A percentile compares a stretch with the other conserved stretches of the same genome.
These are phyloP conservation scores for Orbilia quercus DNA, from an alignment of 2,329 filamentous ascomycete genomes.

Conservation along the genomic window DNA sequence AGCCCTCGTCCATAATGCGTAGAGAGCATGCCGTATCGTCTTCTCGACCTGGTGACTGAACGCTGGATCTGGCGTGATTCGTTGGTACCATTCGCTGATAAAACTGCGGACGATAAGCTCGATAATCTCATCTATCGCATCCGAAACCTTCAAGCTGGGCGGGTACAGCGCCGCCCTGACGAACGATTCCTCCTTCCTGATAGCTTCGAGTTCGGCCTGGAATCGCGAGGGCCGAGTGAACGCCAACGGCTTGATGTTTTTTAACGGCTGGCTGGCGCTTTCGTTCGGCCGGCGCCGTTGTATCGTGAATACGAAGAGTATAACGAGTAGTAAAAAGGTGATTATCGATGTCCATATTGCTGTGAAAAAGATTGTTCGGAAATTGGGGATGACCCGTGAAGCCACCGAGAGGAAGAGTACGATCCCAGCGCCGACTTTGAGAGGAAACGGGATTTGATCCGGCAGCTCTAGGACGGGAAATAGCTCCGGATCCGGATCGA, in stretches of 20 bases:
- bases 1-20: conserved; percentile 77
- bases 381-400: conserved; percentile 51
- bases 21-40: conserved; percentile 77
- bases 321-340: conserved; percentile 28
- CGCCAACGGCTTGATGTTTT: conserved; percentile 58
- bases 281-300: conserved; percentile 42
- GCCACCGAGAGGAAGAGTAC: conserved; percentile 54
- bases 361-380: conserved; percentile 53
- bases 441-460: conserved; percentile 46
- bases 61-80: conserved; percentile 81
- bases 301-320: conserved; percentile 29
- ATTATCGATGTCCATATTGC: conserved; percentile 54
- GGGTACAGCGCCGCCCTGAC: conserved; percentile 73
- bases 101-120: conserved; percentile 83
- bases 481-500: conserved; percentile 26
- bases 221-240: conserved; percentile 57
- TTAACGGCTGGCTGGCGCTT: conserved; percentile 51
- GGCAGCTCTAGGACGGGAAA: conserved; percentile 41
- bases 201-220: conserved; percentile 55
- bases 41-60: conserved; percentile 90
- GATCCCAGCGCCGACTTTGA: conserved; percentile 51
- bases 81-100: conserved; percentile 85
- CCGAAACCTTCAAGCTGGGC: conserved; percentile 79
- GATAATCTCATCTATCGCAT: conserved; percentile 81
- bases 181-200: conserved; percentile 56